Percentiles rank a stretch among this genome's conserved stretches.
phyloP scores from a whole-genome alignment of 139 green algal genomes.

The Klebsormidium nitens region DNA sequence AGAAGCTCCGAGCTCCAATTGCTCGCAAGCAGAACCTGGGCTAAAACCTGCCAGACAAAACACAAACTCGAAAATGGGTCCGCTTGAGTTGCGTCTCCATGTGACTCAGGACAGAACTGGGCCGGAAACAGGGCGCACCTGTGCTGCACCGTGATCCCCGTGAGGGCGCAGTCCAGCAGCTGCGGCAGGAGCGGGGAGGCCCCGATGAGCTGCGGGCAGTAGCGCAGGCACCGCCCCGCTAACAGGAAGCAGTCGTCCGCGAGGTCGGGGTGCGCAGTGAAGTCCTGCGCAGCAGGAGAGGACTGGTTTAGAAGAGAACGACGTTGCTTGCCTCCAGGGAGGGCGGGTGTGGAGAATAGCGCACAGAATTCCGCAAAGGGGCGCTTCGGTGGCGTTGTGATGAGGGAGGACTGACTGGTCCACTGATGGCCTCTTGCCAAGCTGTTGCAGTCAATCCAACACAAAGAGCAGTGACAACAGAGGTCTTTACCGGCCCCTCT shows the following conservation, averaged over 20 bases:
- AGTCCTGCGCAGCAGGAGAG: constrained; percentile 21
- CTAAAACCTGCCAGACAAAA: neutral
- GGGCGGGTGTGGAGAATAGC: no score
- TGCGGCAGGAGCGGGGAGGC: constrained; percentile 11
- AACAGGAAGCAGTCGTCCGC: constrained; percentile 42
- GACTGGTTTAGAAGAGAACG: no score
- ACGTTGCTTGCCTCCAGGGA: no score
- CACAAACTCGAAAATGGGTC: neutral
- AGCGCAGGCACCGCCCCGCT: constrained; percentile 33
- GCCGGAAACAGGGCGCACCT: neutral
- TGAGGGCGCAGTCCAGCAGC: constrained; percentile 28
- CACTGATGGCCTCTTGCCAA: no score
- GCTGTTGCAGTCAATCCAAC: no score
- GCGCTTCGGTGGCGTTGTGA: no score
- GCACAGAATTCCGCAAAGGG: no score
- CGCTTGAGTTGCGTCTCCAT: neutral
- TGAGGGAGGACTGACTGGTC: no score
- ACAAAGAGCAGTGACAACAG: no score
- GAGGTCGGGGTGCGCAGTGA: constrained; percentile 28
- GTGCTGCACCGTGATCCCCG: constrained; percentile 27
- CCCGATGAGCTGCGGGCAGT: constrained; percentile 31
- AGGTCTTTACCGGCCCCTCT: no score
- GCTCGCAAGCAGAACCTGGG: no score
- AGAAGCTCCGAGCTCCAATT: neutral
- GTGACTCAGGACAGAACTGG: neutral